A percentile compares a stretch with the other conserved stretches of the same genome.
phyloP scores from a whole-genome alignment of 345 rosid species.

The Nasturtium officinale region DNA sequence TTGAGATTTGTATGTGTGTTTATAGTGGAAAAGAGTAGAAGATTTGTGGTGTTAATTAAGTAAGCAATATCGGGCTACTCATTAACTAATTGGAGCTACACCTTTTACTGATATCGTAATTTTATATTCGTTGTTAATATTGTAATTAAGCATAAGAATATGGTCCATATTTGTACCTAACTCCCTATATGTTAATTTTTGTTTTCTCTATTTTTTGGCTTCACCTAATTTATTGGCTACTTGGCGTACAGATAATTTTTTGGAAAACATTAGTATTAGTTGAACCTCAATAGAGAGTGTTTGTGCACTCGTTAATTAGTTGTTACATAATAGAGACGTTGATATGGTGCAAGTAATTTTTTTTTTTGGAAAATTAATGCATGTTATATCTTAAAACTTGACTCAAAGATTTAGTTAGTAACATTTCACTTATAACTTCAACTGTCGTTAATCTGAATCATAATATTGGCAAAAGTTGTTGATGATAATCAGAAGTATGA shows the following conservation, averaged over 20 bases:
- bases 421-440: not conserved
- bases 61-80: conserved; percentile 34
- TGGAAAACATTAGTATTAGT: not conserved
- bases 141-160: not conserved
- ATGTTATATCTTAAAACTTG: too few species aligned
- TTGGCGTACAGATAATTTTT: not conserved
- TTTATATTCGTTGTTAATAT: not conserved
- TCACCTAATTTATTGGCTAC: not conserved
- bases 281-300: not conserved
- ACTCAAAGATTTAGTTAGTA: not conserved
- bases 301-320: not conserved
- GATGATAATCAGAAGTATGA: not conserved
- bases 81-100: conserved; percentile 31
- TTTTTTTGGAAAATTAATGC: too few species aligned
- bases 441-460: not conserved
- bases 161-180: conserved; percentile 31
- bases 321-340: not conserved
- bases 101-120: not conserved
- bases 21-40: conserved; percentile 22
- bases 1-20: conserved; percentile 22
- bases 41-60: conserved; percentile 5
- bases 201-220: not conserved
- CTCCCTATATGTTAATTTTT: conserved; percentile 33
- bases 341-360: not conserved
- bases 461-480: not conserved